Base-by-base conservation (phyloP, 1,139 yeast genomes). In the Debaryomyces udenii region DNA sequence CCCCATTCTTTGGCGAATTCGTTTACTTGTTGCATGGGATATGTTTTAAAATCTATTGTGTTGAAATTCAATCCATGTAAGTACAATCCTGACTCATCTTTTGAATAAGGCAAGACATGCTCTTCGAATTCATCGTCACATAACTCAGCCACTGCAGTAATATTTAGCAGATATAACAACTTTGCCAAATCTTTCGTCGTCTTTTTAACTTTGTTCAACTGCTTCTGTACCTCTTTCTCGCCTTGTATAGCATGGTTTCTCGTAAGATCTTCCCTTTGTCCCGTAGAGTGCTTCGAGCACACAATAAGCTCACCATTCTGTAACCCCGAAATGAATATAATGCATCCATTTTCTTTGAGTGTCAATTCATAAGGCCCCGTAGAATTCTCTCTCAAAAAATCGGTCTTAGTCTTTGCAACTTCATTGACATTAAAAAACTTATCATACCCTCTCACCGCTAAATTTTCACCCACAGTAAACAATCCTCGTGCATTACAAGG, bases 81-180 rank as follows among this genome's bases (percentile, higher is more conserved):
- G 51, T 93, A 94, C 10, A 94, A 70, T 0, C 99, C 99, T 0
- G 96, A 81, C 11, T 68, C 68, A 1, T 82, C 81, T 3, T 67
- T 71, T 2, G 75, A 61, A 54, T 94, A 94, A 39, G 84, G 85
- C 41, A 94, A 68, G 9, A 94, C 89, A 60, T 94, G 99, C 61
- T 94, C 99, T 59, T 94, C 99, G 62, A 94, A 94, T 0, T 66
- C 66, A 55, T 94, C 99, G 58, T 94, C 97, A 62, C 99, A 94
- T 35, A 81, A 75, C 61, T 93, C 99, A 1, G 94, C 91, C 1
- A 90, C 96, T 0, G 96, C 96, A 0, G 99, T 94, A 22, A 81
- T 59, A 46, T 82, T 78, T 48, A 71, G 52, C 1, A 62, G 53
- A 52, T 73, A 71, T 14, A 94, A 66, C 4, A 66, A 64, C 30